Evolutionary conservation across 352 stramenopile genomes (phyloP), one percentile per base, ranked within the genome.

Genomic region (Phytophthora pinifolia): DNA sequence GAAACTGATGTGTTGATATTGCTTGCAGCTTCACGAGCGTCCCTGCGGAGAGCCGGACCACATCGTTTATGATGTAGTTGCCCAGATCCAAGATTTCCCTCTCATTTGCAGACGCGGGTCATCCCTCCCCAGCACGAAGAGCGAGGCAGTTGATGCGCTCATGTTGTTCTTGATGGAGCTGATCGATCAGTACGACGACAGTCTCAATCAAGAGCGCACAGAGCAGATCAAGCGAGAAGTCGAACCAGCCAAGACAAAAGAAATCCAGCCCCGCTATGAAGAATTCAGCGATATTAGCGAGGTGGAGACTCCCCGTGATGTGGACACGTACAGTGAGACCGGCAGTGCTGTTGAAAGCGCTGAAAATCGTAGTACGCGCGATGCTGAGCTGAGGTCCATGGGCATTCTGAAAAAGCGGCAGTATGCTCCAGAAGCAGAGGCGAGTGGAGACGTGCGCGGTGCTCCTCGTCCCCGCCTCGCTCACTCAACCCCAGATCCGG

Each of bases 81-180:
- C 70, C 17, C 42, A 55, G 17, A 70, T 86, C 7, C 65, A 73
- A 50, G 54, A 73, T 6, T 67, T 79, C 18, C 65, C 66, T 10
- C 43, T 86, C 5, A 45, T 79, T 36, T 58, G 39, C 20, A 59
- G 25, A 33, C 73, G 57, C 25, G 59, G 56, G 25, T 56, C 58
- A 44, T 65, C 46, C 22, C 35, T 67, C 14, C 36, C 56, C 8
- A 61, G 67, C 15, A 75, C 61, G 4, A 71, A 70, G 54, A 61
- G 65, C 10, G 74, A 83, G 25, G 62, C 62, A n/a, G 65, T 64
- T 10, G 58, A 87, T 25, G 59, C 52, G 14, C 54, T 83, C 3
- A 68, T 87, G 59, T 46, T 48, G 8, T 81, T 87, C 34, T 41
- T 83, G 30, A 71, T 72, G 9, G 39, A 68, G 31, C 34, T 85